These are phyloP conservation scores for Tetrastigma voinierianum DNA, from an alignment of 164 flowering plant species.

Conservation along the genomic window DNA sequence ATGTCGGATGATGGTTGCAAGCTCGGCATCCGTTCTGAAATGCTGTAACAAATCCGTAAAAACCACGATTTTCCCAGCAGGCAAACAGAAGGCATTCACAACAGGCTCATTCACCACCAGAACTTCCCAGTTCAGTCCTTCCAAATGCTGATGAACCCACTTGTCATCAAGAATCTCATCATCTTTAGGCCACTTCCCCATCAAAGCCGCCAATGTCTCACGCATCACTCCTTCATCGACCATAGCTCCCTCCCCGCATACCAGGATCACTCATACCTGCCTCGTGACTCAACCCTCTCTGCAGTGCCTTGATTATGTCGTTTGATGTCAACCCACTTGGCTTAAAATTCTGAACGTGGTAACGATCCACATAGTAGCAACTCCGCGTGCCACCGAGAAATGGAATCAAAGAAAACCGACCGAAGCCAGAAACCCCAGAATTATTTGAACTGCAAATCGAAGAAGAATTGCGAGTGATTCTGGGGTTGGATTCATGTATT, in stretches of 20 bases:
- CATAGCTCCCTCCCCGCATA: slow-evolving; percentile 34
- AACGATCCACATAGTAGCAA: slow-evolving; percentile 65
- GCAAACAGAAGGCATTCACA: slow-evolving; percentile 90
- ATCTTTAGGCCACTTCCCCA: slow-evolving; percentile 47
- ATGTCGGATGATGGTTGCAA: slow-evolving; percentile 83
- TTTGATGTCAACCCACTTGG: slow-evolving; percentile 74
- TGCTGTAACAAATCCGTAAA: slow-evolving; percentile 75
- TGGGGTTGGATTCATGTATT: slow-evolving; percentile 15
- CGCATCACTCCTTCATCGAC: slow-evolving; percentile 11
- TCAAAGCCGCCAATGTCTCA: slow-evolving; percentile 38
- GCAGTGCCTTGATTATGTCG: slow-evolving; percentile 71
- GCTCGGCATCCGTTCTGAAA: slow-evolving; percentile 69
- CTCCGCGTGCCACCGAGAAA: slow-evolving; percentile 25
- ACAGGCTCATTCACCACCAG: slow-evolving; percentile 74
- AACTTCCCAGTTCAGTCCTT: slow-evolving; percentile 87
- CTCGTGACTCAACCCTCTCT: slow-evolving; percentile 73
- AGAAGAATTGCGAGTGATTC: slow-evolving; percentile 3
- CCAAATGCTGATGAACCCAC: slow-evolving; percentile 83
- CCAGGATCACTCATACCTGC: slow-evolving; percentile 62
- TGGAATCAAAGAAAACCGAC: slow-evolving; percentile 19
- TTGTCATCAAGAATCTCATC: slow-evolving; percentile 84
- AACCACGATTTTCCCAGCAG: slow-evolving; percentile 93
- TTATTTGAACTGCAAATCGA: slow-evolving; percentile 8
- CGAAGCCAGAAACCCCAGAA: slow-evolving; percentile 25
- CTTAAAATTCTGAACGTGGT: slow-evolving; percentile 56